Conservation (phyloP, 768 basidiomycete genomes). For the Lentinula edodes region DNA sequence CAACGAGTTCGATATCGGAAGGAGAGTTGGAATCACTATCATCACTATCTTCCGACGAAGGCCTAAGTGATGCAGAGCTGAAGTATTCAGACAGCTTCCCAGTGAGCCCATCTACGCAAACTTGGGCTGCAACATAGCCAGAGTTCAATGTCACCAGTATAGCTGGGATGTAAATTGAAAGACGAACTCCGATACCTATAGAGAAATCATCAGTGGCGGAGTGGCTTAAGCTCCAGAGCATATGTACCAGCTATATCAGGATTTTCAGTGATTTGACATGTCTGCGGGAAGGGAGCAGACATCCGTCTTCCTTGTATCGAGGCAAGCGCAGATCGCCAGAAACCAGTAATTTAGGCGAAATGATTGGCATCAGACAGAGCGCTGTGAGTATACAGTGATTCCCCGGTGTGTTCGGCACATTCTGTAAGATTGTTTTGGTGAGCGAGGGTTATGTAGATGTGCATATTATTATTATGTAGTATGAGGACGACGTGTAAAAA, state of each 20-base stretch:
- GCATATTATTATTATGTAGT: too few relatives aligned
- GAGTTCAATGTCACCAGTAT: neutral
- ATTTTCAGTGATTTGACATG: neutral
- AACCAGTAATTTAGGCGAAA: neutral
- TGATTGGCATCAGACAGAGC: neutral
- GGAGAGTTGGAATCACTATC: neutral
- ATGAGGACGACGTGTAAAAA: neutral
- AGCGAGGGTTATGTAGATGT: neutral
- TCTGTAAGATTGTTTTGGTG: neutral
- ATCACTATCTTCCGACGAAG: neutral
- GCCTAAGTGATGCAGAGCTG: neutral
- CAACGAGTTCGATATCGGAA: neutral
- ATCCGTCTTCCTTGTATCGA: neutral
- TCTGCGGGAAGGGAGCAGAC: neutral
- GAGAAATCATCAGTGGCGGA: neutral
- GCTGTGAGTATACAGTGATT: too few relatives aligned
- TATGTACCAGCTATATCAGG: neutral
- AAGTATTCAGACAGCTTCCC: neutral
- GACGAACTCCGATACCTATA: neutral
- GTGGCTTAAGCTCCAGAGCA: too few relatives aligned
- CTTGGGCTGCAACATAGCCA: neutral
- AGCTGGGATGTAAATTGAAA: neutral
- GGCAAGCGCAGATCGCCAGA: neutral
- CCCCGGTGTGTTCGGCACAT: neutral
- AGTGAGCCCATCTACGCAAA: neutral